These are phyloP conservation scores for Ganoderma lingzhi DNA, from an alignment of 1,284 basidiomycete genomes.

Conservation along the genomic window DNA sequence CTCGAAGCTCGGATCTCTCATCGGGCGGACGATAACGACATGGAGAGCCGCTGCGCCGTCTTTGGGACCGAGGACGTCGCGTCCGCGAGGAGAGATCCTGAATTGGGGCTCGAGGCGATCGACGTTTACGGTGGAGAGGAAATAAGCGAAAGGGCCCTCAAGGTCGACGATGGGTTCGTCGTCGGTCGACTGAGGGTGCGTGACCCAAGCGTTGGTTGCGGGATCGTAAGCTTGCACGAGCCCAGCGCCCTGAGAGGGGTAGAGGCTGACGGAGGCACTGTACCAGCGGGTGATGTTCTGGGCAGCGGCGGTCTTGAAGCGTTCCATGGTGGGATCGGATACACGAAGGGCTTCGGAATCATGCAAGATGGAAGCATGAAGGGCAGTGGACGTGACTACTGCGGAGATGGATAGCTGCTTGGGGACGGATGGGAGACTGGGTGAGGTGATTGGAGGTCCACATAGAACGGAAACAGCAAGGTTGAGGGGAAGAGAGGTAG, in stretches of 20 bases:
- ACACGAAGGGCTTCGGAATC: conserved; percentile 82
- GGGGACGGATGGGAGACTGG: conserved; percentile 21
- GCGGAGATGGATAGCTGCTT: conserved; percentile 51
- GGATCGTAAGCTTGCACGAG: conserved; percentile 72
- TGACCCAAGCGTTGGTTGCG: conserved; percentile 53
- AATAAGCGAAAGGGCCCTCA: conserved; percentile 89
- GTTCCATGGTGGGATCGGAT: conserved; percentile 78
- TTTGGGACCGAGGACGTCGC: conserved; percentile 42
- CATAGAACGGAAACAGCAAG: conserved; percentile 63
- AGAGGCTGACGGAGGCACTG: conserved; percentile 63
- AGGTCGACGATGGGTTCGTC: conserved; percentile 52
- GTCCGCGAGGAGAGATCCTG: conserved; percentile 71
- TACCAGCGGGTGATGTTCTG: conserved; percentile 83
- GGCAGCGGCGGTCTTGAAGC: conserved; percentile 87
- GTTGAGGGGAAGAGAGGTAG: conserved; percentile 57
- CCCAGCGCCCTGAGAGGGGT: conserved; percentile 48
- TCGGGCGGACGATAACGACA: conserved; percentile 84
- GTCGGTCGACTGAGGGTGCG: conserved; percentile 41
- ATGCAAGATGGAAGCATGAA: conserved; percentile 90
- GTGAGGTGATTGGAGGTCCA: conserved; percentile 39
- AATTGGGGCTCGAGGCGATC: conserved; percentile 87
- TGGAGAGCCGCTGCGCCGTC: conserved; percentile 66
- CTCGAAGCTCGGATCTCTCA: conserved; percentile 63
- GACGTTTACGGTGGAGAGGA: conserved; percentile 82
- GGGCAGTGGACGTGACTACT: conserved; percentile 78